Conservation (phyloP, 805 yeast genomes). For the Lipomyces kockii region DNA sequence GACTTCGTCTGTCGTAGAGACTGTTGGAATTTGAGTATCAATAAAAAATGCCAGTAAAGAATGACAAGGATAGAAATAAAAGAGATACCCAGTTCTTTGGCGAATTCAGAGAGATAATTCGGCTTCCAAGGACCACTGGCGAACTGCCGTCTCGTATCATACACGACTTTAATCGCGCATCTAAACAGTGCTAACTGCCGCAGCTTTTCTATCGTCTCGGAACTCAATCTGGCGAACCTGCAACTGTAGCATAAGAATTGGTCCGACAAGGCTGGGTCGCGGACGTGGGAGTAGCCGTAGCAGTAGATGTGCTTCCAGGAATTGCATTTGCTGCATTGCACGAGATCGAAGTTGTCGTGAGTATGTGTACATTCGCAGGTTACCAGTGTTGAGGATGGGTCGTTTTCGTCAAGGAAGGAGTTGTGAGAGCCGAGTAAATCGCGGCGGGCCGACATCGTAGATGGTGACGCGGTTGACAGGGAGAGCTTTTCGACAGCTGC, state of each 20-base stretch:
- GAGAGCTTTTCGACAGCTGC: conserved; percentile 2
- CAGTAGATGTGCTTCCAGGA: conserved; percentile 33
- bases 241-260: conserved; percentile 26
- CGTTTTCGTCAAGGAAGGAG: background rate
- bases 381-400: background rate
- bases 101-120: background rate
- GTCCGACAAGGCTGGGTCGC: conserved; percentile 19
- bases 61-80: background rate
- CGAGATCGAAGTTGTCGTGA: conserved; percentile 28
- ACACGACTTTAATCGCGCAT: conserved; percentile 25
- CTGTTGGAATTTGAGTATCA: background rate
- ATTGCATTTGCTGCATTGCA: conserved; percentile 31
- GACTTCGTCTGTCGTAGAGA: background rate
- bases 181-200: conserved; percentile 23
- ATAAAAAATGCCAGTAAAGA: background rate
- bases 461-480: background rate
- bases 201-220: conserved; percentile 11
- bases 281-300: conserved; percentile 27
- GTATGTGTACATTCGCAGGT: conserved; percentile 32
- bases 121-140: background rate
- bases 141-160: conserved; percentile 2
- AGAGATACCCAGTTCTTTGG: background rate
- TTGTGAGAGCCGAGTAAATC: conserved; percentile 10
- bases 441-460: conserved; percentile 6
- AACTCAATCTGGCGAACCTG: background rate